Evolutionary conservation across 805 yeast genomes (phyloP), one percentile per base, ranked within the genome.

Genomic region (Nakazawaea wyomingensis): DNA sequence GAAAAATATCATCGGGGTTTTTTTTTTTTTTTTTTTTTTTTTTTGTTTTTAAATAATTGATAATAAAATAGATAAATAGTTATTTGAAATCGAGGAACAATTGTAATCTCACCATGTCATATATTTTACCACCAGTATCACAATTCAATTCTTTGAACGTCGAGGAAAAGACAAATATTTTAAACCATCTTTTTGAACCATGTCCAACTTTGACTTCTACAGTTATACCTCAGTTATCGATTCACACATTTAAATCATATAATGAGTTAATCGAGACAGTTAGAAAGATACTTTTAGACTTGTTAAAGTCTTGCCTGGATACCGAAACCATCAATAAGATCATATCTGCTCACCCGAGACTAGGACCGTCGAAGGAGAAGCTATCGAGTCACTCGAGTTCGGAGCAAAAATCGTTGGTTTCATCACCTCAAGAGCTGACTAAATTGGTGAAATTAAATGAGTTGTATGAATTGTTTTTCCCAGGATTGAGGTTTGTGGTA

Each of bases 291-390:
- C 59, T 82, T 16, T 51, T 66, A 3, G 38, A 48, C 11, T 59
- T 44, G 22, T 16, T 21, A n/a, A 13, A 39, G 14, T 11, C 21
- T 3, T 24, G 33, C n/a, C 39, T 5, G 17, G 34, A 24, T 10
- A 19, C 21, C 13, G 33, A 24, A n/a, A 27, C 28, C 6, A 47
- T 47, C 16, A 44, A 47, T 34, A 64, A 72, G 31, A 87, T 90
- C 44, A 78, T 90, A n/a, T 81, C 86, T 1, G 96, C 96, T 0
- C 97, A 89, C 62, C 97, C 97, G 14, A 69, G 96, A 44, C 66
- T 89, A 14, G 97, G 97, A 0, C 85, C 85, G 3, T 68, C 79
- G 3, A 62, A 56, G 47, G 52, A 35, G 10, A 69, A 64, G 22
- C 66, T 86, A 24, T 82, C 86, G 6, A 66, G 61, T 4, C 90